These are phyloP conservation scores for Lepiota venenata DNA, from an alignment of 768 basidiomycete genomes.

Conservation along the genomic window DNA sequence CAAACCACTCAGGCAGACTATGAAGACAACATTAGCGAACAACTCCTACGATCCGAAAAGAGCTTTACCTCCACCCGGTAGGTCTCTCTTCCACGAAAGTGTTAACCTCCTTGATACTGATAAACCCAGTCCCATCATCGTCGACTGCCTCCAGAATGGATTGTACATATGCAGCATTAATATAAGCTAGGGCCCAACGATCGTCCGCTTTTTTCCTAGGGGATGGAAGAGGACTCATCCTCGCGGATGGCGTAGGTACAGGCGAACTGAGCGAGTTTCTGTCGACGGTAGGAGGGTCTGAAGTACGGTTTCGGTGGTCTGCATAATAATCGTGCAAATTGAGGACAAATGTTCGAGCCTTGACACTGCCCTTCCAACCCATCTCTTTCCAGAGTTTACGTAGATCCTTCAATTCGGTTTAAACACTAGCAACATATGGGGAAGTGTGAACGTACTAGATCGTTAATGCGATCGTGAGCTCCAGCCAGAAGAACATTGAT, in stretches of 20 bases:
- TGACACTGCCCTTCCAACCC: conserved; percentile 50
- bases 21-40: conserved; percentile 22
- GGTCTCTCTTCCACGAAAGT: conserved; percentile 30
- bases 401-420: conserved; percentile 34
- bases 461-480: conserved; percentile 39
- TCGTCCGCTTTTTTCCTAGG: conserved; percentile 23
- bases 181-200: conserved; percentile 34
- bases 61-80: conserved; percentile 29
- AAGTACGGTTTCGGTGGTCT: conserved; percentile 18
- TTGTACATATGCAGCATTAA: conserved; percentile 35
- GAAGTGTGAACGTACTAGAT: conserved; percentile 26
- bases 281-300: conserved; percentile 12
- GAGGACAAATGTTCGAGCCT: conserved; percentile 46
- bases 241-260: conserved; percentile 15
- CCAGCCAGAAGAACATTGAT: conserved; percentile 37
- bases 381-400: conserved; percentile 48
- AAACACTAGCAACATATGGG: background rate
- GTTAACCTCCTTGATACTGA: conserved; percentile 37
- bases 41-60: conserved; percentile 3
- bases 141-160: conserved; percentile 37
- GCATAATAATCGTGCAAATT: conserved; percentile 34
- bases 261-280: conserved; percentile 6
- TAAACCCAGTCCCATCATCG: conserved; percentile 37
- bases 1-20: conserved; percentile 32
- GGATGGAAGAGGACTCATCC: conserved; percentile 11